Percentiles rank a stretch among this genome's conserved stretches.
Evolutionary conservation across 257 asterid genomes (phyloP).

Genomic region (Linderniella brevidens): DNA sequence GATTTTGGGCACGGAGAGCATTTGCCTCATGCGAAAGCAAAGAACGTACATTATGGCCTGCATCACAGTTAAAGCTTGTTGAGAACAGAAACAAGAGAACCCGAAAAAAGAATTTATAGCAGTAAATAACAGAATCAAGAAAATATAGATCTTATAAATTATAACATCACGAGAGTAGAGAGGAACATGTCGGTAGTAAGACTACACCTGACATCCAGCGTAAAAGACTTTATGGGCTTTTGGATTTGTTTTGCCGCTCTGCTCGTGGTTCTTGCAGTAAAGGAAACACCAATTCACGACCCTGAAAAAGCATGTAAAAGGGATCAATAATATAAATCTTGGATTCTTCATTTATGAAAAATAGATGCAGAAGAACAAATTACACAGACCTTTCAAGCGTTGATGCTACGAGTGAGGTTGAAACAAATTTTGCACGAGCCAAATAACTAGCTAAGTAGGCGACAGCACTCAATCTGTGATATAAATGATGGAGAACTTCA

Average conservation of each 20-base stretch:
- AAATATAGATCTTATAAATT: no score
- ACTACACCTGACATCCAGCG: slow-evolving; percentile 81
- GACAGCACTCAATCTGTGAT: slow-evolving; percentile 92
- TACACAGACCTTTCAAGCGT: slow-evolving; percentile 48
- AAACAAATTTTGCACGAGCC: slow-evolving; percentile 71
- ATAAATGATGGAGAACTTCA: not conserved
- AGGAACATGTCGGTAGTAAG: no score
- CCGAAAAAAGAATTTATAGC: no score
- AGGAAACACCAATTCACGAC: slow-evolving; percentile 59
- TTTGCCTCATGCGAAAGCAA: slow-evolving; percentile 76
- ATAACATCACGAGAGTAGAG: no score
- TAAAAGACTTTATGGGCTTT: slow-evolving; percentile 64
- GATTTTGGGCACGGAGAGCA: slow-evolving; percentile 42
- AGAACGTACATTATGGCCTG: slow-evolving; percentile 90
- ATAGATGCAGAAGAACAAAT: slow-evolving; percentile 5
- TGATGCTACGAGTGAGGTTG: slow-evolving; percentile 31
- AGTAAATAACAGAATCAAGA: no score
- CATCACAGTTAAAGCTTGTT: not conserved
- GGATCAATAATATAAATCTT: slow-evolving; percentile 8
- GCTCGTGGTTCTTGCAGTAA: slow-evolving; percentile 44
- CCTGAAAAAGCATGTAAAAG: slow-evolving; percentile 22
- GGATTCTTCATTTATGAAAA: not conserved
- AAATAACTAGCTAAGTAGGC: slow-evolving; percentile 89
- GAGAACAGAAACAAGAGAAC: not conserved
- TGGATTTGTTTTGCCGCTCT: slow-evolving; percentile 28